phyloP scores from a whole-genome alignment of 192 early-diverging fungal genomes.

The Linnemannia zychae region DNA sequence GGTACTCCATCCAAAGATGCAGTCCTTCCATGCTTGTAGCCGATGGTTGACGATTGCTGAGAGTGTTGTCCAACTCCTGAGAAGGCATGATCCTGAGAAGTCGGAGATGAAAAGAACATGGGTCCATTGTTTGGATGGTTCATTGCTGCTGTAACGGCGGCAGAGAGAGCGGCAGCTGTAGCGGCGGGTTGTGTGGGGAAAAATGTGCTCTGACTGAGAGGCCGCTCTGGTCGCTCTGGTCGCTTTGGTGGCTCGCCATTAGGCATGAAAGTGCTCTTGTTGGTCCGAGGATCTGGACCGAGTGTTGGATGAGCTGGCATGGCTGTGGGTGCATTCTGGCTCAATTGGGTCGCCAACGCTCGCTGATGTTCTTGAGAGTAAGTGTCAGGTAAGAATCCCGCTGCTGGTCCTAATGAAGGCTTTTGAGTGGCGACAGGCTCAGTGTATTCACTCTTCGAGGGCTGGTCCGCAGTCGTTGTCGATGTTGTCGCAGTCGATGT shows the following conservation, averaged over 20 bases:
- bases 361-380: constrained; percentile 50
- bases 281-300: constrained; percentile 3
- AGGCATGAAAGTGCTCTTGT: background rate
- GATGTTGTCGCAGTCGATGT: background rate
- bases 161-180: background rate
- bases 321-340: background rate
- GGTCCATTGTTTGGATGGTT: background rate
- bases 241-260: background rate
- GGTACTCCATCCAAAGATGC: background rate
- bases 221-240: background rate
- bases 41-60: constrained; percentile 12
- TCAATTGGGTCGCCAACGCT: constrained; percentile 17
- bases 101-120: constrained; percentile 27
- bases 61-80: background rate
- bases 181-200: background rate
- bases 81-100: background rate
- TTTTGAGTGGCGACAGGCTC: background rate
- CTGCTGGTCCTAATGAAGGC: constrained; percentile 27
- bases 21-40: background rate
- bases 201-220: background rate
- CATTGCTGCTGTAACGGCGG: background rate
- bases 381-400: constrained; percentile 43
- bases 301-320: background rate
- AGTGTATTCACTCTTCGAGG: background rate
- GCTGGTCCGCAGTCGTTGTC: background rate